Percentiles rank a stretch among this genome's conserved stretches.
These are phyloP conservation scores for Hypoxylon intermedium DNA, from an alignment of 495 filamentous ascomycete species.

Conservation along the genomic window DNA sequence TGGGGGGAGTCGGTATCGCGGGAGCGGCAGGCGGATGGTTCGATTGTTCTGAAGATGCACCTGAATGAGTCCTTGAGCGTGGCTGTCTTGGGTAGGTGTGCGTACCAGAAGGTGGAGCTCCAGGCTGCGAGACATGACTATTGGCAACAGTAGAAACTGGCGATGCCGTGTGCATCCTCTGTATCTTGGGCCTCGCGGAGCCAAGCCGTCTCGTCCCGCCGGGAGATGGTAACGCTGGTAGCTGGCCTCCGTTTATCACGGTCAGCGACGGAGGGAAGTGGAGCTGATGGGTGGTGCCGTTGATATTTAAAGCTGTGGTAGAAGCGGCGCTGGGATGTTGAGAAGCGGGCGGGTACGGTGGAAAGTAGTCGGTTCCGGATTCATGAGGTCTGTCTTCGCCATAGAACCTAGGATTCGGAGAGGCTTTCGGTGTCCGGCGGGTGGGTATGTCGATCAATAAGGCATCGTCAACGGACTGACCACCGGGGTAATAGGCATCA, in stretches of 20 bases:
- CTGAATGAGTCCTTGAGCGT: conserved; percentile 59
- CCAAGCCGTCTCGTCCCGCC: conserved; percentile 61
- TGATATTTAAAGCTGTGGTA: conserved; percentile 39
- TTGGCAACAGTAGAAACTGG: conserved; percentile 67
- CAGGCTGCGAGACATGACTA: conserved; percentile 46
- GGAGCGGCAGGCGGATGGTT: conserved; percentile 39
- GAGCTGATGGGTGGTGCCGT: conserved; percentile 47
- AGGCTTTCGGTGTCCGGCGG: conserved; percentile 83
- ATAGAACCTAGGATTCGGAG: conserved; percentile 64
- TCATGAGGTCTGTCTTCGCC: conserved; percentile 74
- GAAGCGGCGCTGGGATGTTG: conserved; percentile 40
- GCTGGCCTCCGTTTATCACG: conserved; percentile 77
- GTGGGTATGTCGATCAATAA: conserved; percentile 85
- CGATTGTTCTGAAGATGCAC: conserved; percentile 56
- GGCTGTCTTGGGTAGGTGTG: conserved; percentile 44
- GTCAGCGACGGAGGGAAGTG: conserved; percentile 69
- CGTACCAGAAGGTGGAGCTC: conserved; percentile 46
- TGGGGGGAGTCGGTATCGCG: conserved; percentile 41
- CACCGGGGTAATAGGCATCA: conserved; percentile 86
- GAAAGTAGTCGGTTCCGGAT: conserved; percentile 84
- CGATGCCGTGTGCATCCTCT: conserved; percentile 80
- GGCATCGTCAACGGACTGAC: conserved; percentile 89
- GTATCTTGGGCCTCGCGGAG: conserved; percentile 63
- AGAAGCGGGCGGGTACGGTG: conserved; percentile 73
- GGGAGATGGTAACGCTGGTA: conserved; percentile 85